Base-by-base conservation (phyloP, 163 green algal species). In the Botryococcus braunii region DNA sequence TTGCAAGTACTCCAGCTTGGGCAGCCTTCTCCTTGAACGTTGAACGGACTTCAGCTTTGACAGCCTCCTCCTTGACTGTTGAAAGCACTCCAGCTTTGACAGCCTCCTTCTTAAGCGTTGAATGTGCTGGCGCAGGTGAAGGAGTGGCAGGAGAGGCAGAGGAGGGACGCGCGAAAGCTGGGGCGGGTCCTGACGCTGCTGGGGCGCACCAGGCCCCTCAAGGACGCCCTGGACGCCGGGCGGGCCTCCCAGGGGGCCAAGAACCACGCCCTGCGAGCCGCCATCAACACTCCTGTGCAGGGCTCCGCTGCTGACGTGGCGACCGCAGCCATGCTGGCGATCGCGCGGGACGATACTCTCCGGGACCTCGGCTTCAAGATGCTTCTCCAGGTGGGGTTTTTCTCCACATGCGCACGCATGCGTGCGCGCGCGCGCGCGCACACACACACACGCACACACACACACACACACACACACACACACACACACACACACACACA, bases 201-300 rank as follows among this genome's bases (percentile, higher is more conserved):
- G n/a, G 93, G 93, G 9, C 84, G 92, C 31, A 81, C 81, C 27
- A 80, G 93, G 2, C 73, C 84, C 56, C 77, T 97, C 76, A 88
- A 85, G 21, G 82, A 92, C 60, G 81, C 90, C 49, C 66, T 61
- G 29, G 56, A 49, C 41, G 49, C 41, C 13, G 65, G 29, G 21
- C 27, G 41, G 56, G 31, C 27, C 2, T 34, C 56, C 56, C 27
- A 63, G 56, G 56, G 40, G 27, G 72, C 56, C n/a, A 49, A 72
- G 37, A 75, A 74, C 36, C 89, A 95, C 71, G 83, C 85, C 34
- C 69, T 95, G 82, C 84, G 94, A 31, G 92, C 92, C 0, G 88
- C 93, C 36, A 99, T 99, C 83, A 99, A 99, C 84, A 97, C 93
- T 0, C 93, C 93, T 60, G 96, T 99, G 74, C 92, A 97, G 77